phyloP scores from a whole-genome alignment of 352 stramenopile species.

The Hyaloperonospora brassicae region DNA sequence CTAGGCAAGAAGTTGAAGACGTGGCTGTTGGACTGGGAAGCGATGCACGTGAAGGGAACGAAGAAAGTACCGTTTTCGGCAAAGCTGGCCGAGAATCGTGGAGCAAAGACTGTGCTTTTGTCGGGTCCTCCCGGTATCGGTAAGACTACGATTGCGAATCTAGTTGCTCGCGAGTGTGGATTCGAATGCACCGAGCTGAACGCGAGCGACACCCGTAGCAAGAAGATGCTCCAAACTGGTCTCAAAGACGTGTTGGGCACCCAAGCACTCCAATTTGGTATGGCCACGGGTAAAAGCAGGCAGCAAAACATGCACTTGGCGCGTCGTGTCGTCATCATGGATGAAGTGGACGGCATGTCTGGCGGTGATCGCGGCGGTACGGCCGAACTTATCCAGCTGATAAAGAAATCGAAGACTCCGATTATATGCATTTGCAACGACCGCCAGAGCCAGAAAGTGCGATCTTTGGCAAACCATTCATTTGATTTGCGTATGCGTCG shows the following conservation, averaged over 20 bases:
- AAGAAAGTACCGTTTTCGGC: slow-evolving; percentile 75
- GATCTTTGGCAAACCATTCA: slow-evolving; percentile 94
- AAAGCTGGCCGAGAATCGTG: slow-evolving; percentile 82
- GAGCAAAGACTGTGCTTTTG: slow-evolving; percentile 91
- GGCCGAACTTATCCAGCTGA: slow-evolving; percentile 97
- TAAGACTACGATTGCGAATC: slow-evolving; percentile 93
- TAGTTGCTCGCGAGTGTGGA: slow-evolving; percentile 87
- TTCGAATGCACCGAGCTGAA: slow-evolving; percentile 96
- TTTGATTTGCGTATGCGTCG: slow-evolving; percentile 94
- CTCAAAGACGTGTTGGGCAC: slow-evolving; percentile 91
- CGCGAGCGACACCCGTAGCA: slow-evolving; percentile 95
- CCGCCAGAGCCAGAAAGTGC: slow-evolving; percentile 91
- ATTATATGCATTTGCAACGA: slow-evolving; percentile 99
- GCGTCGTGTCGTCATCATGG: slow-evolving; percentile 96
- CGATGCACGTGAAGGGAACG: slow-evolving; percentile 72
- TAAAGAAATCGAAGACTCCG: slow-evolving; percentile 97
- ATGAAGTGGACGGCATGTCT: slow-evolving; percentile 99
- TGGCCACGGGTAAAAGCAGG: slow-evolving; percentile 25
- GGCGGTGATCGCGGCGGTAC: slow-evolving; percentile 94
- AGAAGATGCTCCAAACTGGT: slow-evolving; percentile 90
- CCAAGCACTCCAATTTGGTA: slow-evolving; percentile 85
- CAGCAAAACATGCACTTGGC: slow-evolving; percentile 48
- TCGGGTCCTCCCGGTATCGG: slow-evolving; percentile 93
- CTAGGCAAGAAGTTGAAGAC: slow-evolving; percentile 78
- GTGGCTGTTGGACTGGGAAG: slow-evolving; percentile 82